Evolutionary conservation across 805 yeast species (phyloP).

Genomic region (Ascoidea asiatica): DNA sequence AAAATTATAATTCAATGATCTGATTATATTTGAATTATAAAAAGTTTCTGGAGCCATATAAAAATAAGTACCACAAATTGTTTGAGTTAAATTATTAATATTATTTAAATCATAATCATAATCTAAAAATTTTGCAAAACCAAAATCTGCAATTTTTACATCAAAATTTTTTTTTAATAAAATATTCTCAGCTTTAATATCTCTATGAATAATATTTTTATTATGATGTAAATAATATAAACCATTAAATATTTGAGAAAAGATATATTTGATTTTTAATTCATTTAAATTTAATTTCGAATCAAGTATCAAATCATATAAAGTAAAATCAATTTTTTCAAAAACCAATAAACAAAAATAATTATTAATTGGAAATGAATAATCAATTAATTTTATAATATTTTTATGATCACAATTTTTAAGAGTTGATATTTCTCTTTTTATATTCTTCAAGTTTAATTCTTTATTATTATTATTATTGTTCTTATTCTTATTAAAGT

Average conservation of each 20-base stretch:
- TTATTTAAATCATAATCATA: too few species aligned
- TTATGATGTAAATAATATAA: slow-evolving; percentile 56
- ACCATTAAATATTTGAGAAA: slow-evolving; percentile 57
- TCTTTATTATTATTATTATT: too few species aligned
- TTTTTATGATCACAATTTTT: slow-evolving; percentile 89
- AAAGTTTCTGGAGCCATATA: slow-evolving; percentile 99
- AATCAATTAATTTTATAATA: slow-evolving; percentile 88
- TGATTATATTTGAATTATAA: too few species aligned
- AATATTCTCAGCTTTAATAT: slow-evolving; percentile 83
- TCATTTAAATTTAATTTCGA: slow-evolving; percentile 62
- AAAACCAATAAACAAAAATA: slow-evolving; percentile 99
- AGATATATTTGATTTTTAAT: slow-evolving; percentile 82
- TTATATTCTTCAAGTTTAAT: too few species aligned
- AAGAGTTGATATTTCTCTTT: slow-evolving; percentile 96
- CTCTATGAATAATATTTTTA: slow-evolving; percentile 77
- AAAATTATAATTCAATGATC: too few species aligned
- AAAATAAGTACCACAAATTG: slow-evolving; percentile 98
- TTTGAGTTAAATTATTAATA: slow-evolving; percentile 73
- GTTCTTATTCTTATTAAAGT: too few species aligned
- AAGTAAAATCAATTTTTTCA: slow-evolving; percentile 96
- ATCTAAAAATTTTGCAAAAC: slow-evolving; percentile 86
- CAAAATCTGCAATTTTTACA: slow-evolving; percentile 84
- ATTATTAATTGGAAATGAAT: slow-evolving; percentile 62
- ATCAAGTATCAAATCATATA: slow-evolving; percentile 90
- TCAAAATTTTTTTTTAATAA: slow-evolving; percentile 54